Conservation (phyloP, 2,329 filamentous ascomycete genomes). For the Elsinoe perseae region DNA sequence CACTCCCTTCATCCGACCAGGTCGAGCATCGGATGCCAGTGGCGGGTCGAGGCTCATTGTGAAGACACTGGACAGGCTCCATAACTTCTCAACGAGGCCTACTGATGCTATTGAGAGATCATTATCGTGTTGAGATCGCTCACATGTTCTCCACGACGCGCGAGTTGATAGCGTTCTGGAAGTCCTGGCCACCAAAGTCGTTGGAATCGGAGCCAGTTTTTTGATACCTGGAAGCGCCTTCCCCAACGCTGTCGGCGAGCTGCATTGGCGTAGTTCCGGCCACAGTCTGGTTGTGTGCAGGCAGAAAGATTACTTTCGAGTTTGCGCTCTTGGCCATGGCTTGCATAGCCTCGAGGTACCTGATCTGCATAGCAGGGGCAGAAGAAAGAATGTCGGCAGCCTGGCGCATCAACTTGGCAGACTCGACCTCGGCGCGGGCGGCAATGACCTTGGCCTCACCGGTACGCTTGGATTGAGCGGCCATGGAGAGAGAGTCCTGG, state of each 20-base stretch:
- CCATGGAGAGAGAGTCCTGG: slow-evolving; percentile 95
- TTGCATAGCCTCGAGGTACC: slow-evolving; percentile 98
- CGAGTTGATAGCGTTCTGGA: too few relatives aligned
- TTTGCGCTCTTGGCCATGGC: slow-evolving; percentile 93
- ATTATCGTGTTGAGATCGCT: too few relatives aligned
- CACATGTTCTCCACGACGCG: too few relatives aligned
- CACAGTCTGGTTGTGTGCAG: too few relatives aligned
- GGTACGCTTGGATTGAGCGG: slow-evolving; percentile 95
- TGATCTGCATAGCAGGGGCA: slow-evolving; percentile 95
- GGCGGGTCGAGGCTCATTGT: slow-evolving; percentile 26
- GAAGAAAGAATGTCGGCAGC: slow-evolving; percentile 88
- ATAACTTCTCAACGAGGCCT: too few relatives aligned
- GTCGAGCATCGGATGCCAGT: neutral
- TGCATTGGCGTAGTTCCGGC: too few relatives aligned
- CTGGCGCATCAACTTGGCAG: slow-evolving; percentile 81
- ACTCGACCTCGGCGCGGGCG: slow-evolving; percentile 91
- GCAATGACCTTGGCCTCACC: slow-evolving; percentile 98
- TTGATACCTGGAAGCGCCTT: slow-evolving; percentile 23
- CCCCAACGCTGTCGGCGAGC: too few relatives aligned
- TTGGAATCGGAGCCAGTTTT: too few relatives aligned
- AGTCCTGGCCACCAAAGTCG: too few relatives aligned
- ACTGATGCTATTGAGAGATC: too few relatives aligned
- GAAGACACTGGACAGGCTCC: too few relatives aligned
- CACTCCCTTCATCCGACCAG: neutral
- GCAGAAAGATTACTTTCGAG: slow-evolving; percentile 79